Percentiles rank a stretch among this genome's conserved stretches.
phyloP scores from a whole-genome alignment of 2,329 filamentous ascomycete species.

The Ceratocystis variospora region DNA sequence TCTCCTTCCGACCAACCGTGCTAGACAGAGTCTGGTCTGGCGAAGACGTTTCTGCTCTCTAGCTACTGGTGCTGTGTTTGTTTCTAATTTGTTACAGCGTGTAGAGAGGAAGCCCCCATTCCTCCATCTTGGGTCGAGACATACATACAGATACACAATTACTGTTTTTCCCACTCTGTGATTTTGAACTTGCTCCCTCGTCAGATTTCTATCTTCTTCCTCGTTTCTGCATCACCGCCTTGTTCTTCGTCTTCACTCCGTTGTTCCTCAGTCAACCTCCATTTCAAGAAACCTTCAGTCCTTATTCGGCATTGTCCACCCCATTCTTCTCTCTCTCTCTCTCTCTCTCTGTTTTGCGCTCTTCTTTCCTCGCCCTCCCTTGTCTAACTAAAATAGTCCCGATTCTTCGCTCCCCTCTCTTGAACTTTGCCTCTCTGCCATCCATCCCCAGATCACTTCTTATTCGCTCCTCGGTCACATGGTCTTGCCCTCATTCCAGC shows the following conservation, averaged over 20 bases:
- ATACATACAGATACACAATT: no score
- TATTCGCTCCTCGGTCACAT: no score
- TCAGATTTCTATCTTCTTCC: not conserved
- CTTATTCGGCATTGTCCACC: not conserved
- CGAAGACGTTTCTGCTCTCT: not conserved
- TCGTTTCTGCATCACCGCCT: no score
- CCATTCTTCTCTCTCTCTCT: not conserved
- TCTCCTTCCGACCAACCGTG: no score
- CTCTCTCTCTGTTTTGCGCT: not conserved
- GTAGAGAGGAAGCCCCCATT: not conserved
- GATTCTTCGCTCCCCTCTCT: not conserved
- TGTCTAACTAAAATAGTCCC: not conserved
- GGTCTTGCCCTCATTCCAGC: not conserved
- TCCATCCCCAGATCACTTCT: no score
- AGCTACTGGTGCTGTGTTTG: not conserved
- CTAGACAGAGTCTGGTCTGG: no score
- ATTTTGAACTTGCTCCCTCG: not conserved
- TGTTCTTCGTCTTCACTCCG: not conserved
- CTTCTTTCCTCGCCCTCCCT: not conserved
- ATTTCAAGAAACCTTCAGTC: not conserved
- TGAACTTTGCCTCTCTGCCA: no score
- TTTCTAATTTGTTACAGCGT: conserved; percentile 3
- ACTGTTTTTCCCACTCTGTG: no score
- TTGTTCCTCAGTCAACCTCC: not conserved
- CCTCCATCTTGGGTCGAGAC: no score